Conservation (phyloP, 169 alveolate genomes). For the Eimeria acervulina region DNA sequence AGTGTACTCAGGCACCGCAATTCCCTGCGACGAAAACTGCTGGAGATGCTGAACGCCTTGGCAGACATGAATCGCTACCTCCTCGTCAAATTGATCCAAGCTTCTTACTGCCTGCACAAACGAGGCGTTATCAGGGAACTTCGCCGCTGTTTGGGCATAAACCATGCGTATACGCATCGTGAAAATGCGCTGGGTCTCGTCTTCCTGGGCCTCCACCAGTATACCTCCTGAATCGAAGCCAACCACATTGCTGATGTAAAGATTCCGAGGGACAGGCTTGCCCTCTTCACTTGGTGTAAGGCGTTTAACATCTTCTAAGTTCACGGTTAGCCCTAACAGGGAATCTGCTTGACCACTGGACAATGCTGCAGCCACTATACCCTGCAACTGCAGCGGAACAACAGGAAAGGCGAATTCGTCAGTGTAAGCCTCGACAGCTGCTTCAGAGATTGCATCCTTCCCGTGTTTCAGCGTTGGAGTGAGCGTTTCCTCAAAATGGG, state of each 20-base stretch:
- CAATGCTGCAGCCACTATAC: neutral
- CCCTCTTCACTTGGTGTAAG: neutral
- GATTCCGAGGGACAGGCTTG: neutral
- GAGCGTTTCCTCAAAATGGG: conserved; percentile 13
- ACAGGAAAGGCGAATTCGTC: neutral
- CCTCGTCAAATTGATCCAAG: neutral
- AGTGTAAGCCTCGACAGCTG: neutral
- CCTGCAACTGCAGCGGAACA: neutral
- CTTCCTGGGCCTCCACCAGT: conserved; percentile 1
- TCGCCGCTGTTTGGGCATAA: neutral
- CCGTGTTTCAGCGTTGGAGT: neutral
- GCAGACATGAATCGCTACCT: neutral
- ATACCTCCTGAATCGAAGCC: conserved; percentile 1
- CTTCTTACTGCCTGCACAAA: neutral
- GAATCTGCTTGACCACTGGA: neutral
- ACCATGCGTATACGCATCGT: conserved; percentile 3
- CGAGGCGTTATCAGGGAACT: neutral
- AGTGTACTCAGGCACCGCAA: neutral
- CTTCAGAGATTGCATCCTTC: neutral
- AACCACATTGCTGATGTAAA: neutral
- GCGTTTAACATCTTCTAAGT: neutral
- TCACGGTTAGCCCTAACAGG: neutral
- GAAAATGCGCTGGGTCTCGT: neutral
- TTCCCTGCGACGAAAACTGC: neutral
- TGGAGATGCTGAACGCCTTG: neutral